Conservation (phyloP, 2,329 filamentous ascomycete species). For the Tolypocladium cylindrosporum region DNA sequence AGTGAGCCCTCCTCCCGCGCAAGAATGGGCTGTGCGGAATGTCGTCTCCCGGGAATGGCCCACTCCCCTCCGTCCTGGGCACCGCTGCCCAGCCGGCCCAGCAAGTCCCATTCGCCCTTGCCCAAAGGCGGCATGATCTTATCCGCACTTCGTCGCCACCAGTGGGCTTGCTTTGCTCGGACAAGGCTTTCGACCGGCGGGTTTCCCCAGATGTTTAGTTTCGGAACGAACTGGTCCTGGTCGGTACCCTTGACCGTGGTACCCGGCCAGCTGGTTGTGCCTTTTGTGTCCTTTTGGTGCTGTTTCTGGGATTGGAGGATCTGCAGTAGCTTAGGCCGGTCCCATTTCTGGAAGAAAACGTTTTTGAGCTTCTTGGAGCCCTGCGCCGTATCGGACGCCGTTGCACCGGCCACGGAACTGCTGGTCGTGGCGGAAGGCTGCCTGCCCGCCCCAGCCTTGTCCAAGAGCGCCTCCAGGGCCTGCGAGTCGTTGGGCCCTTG, state of each 20-base stretch:
- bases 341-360: conserved; percentile 38
- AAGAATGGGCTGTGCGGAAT: conserved; percentile 7
- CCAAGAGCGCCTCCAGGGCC: conserved; percentile 25
- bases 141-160: conserved; percentile 35
- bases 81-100: conserved; percentile 36
- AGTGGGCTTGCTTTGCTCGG: conserved; percentile 32
- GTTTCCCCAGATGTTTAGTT: conserved; percentile 39
- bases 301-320: conserved; percentile 32
- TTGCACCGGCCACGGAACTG: not conserved
- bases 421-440: not conserved
- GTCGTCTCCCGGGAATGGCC: conserved; percentile 23
- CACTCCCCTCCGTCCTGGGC: conserved; percentile 24
- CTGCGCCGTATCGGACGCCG: not conserved
- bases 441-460: conserved; percentile 1
- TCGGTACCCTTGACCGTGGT: conserved; percentile 17
- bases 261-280: conserved; percentile 14
- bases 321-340: conserved; percentile 30
- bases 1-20: not conserved
- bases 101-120: conserved; percentile 42
- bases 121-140: conserved; percentile 46
- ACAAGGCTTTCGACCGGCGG: conserved; percentile 27
- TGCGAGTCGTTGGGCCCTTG: conserved; percentile 28
- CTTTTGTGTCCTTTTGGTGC: conserved; percentile 15
- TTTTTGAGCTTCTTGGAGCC: conserved; percentile 7
- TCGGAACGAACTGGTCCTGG: conserved; percentile 26